Percentiles rank a stretch among this genome's conserved stretches.
Evolutionary conservation across 257 asterid species (phyloP).

Genomic region (Lavandula angustifolia): DNA sequence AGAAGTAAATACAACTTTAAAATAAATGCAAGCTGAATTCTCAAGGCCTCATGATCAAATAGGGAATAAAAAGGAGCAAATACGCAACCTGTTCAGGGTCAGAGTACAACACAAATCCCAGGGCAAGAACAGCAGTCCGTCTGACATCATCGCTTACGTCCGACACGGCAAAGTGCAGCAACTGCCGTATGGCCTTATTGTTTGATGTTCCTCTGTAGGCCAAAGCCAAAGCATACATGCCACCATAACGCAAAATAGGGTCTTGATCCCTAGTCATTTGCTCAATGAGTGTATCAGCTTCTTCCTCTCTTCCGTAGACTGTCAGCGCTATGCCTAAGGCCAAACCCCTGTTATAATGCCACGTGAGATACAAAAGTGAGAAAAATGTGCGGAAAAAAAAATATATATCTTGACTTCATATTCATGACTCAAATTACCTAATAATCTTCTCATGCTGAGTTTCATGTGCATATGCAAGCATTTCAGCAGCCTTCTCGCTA

Average conservation of each 20-base stretch:
- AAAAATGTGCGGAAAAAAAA: background rate
- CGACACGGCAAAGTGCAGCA: too few relatives aligned
- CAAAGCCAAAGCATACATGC: constrained; percentile 24
- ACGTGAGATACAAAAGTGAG: background rate
- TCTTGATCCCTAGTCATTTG: constrained; percentile 60
- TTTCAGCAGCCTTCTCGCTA: constrained; percentile 86
- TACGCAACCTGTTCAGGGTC: too few relatives aligned
- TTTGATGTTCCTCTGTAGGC: too few relatives aligned
- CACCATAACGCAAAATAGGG: constrained; percentile 94
- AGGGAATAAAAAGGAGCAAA: too few relatives aligned
- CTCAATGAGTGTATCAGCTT: constrained; percentile 87
- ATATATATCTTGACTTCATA: constrained; percentile 50
- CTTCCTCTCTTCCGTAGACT: constrained; percentile 97
- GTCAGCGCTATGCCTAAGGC: constrained; percentile 94
- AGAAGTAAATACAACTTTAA: constrained; percentile 22
- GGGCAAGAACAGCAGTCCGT: too few relatives aligned
- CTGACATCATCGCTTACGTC: too few relatives aligned
- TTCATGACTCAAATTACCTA: constrained; percentile 64
- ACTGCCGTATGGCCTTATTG: too few relatives aligned
- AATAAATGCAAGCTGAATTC: too few relatives aligned
- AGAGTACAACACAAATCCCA: too few relatives aligned
- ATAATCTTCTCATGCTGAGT: constrained; percentile 97
- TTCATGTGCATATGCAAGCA: constrained; percentile 98
- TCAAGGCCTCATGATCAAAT: too few relatives aligned
- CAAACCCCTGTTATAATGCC: constrained; percentile 63